Conservation (phyloP, 768 basidiomycete genomes). For the Boletus fagicola region DNA sequence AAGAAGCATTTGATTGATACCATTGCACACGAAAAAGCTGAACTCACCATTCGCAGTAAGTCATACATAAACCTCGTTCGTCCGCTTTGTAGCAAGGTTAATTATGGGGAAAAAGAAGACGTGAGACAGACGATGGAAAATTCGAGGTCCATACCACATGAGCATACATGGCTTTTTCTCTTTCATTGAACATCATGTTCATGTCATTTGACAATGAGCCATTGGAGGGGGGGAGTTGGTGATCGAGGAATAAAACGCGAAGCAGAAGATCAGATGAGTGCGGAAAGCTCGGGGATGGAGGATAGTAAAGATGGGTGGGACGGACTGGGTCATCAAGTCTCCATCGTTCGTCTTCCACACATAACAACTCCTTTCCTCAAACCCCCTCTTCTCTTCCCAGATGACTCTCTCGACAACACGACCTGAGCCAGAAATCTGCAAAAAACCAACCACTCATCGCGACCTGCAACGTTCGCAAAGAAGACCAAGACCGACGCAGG, state of each 20-base stretch:
- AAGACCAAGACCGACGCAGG: slow-evolving; percentile 30
- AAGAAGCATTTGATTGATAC: slow-evolving; percentile 66
- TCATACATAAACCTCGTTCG: slow-evolving; percentile 1
- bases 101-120: slow-evolving; percentile 11
- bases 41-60: slow-evolving; percentile 56
- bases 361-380: not conserved
- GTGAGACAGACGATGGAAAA: slow-evolving; percentile 23
- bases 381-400: not conserved
- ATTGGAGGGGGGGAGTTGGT: slow-evolving; percentile 12
- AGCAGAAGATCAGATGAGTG: slow-evolving; percentile 28
- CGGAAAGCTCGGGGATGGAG: slow-evolving; percentile 18
- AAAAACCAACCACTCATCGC: slow-evolving; percentile 32
- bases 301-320: slow-evolving; percentile 34
- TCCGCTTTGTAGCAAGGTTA: slow-evolving; percentile 24
- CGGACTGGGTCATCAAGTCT: slow-evolving; percentile 37
- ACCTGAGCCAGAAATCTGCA: slow-evolving; percentile 28
- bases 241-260: slow-evolving; percentile 12
- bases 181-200: slow-evolving; percentile 10
- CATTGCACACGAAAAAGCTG: slow-evolving; percentile 65
- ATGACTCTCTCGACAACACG: slow-evolving; percentile 15
- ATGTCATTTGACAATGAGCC: slow-evolving; percentile 11
- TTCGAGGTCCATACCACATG: slow-evolving; percentile 30
- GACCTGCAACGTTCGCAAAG: slow-evolving; percentile 27
- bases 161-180: slow-evolving; percentile 13
- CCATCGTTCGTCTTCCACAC: slow-evolving; percentile 22